Percentiles rank a stretch among this genome's conserved stretches.
Conservation (phyloP, 768 basidiomycete species). For the Russula griseocarnosa region DNA sequence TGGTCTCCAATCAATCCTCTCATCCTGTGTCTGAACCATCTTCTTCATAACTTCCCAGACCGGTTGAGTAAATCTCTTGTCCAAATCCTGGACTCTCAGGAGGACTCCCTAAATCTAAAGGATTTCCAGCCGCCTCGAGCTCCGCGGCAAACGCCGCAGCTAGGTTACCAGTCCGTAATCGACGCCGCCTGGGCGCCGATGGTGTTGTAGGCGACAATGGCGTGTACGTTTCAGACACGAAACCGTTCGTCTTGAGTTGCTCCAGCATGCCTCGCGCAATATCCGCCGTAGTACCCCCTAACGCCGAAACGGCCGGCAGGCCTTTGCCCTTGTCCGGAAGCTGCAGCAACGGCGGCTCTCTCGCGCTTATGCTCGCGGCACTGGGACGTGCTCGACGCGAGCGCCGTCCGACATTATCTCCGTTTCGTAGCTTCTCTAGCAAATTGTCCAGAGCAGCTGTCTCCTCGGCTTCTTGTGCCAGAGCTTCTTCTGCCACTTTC, state of each 20-base stretch:
- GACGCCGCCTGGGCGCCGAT: constrained; percentile 27
- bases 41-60: not conserved
- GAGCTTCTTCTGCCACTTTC: constrained; percentile 43
- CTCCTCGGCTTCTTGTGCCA: constrained; percentile 49
- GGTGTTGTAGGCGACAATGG: constrained; percentile 29
- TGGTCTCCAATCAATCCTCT: not conserved
- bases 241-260: constrained; percentile 66
- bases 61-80: constrained; percentile 2
- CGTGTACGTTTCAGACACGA: constrained; percentile 37
- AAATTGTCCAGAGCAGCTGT: constrained; percentile 60
- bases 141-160: constrained; percentile 27
- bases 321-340: constrained; percentile 22
- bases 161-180: constrained; percentile 26
- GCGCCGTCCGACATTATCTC: constrained; percentile 58
- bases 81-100: constrained; percentile 4
- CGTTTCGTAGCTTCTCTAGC: constrained; percentile 66
- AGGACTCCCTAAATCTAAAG: constrained; percentile 13
- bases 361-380: constrained; percentile 34
- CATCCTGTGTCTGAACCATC: constrained; percentile 25
- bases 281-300: constrained; percentile 47
- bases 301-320: constrained; percentile 30
- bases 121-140: constrained; percentile 24
- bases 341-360: constrained; percentile 33
- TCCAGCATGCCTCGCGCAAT: constrained; percentile 74
- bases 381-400: constrained; percentile 48